Conservation (phyloP, 352 stramenopile species). For the Phytophthora rubi region DNA sequence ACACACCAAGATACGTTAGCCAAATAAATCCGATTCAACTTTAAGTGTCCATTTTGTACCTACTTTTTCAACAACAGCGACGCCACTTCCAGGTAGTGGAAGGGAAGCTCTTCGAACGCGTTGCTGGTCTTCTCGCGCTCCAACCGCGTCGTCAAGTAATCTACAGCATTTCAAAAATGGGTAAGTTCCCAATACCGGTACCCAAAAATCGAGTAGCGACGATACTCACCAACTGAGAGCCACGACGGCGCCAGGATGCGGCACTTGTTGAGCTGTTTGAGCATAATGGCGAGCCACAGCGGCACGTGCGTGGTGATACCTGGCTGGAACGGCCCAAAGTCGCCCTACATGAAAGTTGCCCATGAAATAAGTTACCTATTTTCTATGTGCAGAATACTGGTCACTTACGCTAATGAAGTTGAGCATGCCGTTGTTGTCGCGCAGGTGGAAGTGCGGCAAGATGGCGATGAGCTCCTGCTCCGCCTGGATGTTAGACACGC, state of each 20-base stretch:
- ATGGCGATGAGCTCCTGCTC: slow-evolving; percentile 90
- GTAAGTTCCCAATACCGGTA: slow-evolving; percentile 15
- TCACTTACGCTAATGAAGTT: slow-evolving; percentile 79
- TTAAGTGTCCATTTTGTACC: slow-evolving; percentile 9
- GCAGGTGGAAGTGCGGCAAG: slow-evolving; percentile 86
- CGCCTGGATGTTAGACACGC: slow-evolving; percentile 44
- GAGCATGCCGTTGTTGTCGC: slow-evolving; percentile 77
- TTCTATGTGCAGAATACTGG: slow-evolving; percentile 10
- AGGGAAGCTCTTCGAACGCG: slow-evolving; percentile 81
- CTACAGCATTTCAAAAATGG: slow-evolving; percentile 30
- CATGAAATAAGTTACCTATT: slow-evolving; percentile 9
- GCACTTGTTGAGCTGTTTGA: slow-evolving; percentile 90
- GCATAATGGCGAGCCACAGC: slow-evolving; percentile 90
- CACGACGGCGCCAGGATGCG: slow-evolving; percentile 81
- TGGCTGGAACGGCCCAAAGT: slow-evolving; percentile 90
- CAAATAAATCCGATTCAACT: slow-evolving; percentile 3
- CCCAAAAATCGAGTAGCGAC: slow-evolving; percentile 15
- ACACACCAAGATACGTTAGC: slow-evolving; percentile 2
- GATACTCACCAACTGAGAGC: slow-evolving; percentile 73
- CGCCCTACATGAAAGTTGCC: slow-evolving; percentile 47
- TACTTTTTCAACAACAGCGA: slow-evolving; percentile 88
- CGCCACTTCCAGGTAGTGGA: slow-evolving; percentile 89
- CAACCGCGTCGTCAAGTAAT: slow-evolving; percentile 60
- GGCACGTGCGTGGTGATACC: slow-evolving; percentile 85
- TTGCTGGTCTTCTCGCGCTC: slow-evolving; percentile 80